A percentile compares a stretch with the other conserved stretches of the same genome.
phyloP scores from a whole-genome alignment of 164 flowering plant species.

The Magnolia kwangsiensis region DNA sequence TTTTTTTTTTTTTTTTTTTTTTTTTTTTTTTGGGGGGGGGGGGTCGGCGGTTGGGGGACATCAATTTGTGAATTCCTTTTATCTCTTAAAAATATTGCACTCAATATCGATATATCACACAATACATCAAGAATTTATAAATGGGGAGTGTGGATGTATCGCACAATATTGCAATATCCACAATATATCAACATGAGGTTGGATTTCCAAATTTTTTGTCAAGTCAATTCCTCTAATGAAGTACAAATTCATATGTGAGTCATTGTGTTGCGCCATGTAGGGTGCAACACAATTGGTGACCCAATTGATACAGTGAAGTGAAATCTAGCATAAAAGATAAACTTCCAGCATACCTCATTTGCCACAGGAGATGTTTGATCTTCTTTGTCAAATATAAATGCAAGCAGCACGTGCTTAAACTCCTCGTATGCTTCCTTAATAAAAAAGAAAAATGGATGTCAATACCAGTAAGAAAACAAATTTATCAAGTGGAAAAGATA shows the following conservation, averaged over 20 bases:
- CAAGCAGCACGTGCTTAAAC: conserved; percentile 94
- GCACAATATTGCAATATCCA: no score
- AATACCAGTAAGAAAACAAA: neutral
- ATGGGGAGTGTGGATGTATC: no score
- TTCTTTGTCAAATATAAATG: conserved; percentile 89
- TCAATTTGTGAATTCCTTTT: no score
- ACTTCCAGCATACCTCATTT: conserved; percentile 53
- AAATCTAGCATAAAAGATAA: no score
- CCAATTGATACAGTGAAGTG: neutral
- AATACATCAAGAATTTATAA: no score
- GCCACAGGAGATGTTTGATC: conserved; percentile 87
- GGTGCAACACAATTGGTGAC: no score
- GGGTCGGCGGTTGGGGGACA: no score
- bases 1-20: no score
- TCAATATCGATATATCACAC: no score
- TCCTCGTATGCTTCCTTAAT: conserved; percentile 99
- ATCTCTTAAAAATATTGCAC: no score
- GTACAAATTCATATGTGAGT: neutral
- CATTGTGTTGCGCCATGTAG: neutral
- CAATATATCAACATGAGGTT: neutral
- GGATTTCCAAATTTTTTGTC: neutral
- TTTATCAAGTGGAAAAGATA: neutral
- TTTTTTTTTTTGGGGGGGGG: no score
- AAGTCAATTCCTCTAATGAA: neutral
- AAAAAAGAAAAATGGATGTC: conserved; percentile 12